Percentiles rank a stretch among this genome's conserved stretches.
phyloP scores from a whole-genome alignment of 768 basidiomycete species.

The Lepiota brunneoincarnata region DNA sequence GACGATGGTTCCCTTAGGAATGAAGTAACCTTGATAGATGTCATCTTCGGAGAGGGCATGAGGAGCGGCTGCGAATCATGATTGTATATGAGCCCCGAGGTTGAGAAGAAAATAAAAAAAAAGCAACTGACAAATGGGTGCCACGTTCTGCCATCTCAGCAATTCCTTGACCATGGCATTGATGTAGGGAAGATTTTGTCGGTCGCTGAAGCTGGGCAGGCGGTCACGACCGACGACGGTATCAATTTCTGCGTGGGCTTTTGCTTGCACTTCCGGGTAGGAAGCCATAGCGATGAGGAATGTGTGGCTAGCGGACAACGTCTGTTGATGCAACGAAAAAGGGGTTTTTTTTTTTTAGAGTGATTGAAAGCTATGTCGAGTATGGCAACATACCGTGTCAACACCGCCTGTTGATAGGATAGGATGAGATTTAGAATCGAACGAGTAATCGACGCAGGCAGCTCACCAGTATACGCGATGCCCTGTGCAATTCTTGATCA shows the following conservation, averaged over 20 bases:
- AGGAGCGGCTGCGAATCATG: slow-evolving; percentile 23
- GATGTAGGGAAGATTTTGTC: slow-evolving; percentile 18
- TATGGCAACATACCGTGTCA: slow-evolving; percentile 11
- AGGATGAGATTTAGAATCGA: too few relatives aligned
- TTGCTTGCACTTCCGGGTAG: slow-evolving; percentile 10
- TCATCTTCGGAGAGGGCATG: slow-evolving; percentile 38
- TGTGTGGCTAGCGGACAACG: slow-evolving; percentile 32
- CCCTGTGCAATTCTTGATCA: too few relatives aligned
- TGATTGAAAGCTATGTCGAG: neutral
- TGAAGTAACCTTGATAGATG: slow-evolving; percentile 40
- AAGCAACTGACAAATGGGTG: neutral
- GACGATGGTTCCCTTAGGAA: slow-evolving; percentile 39
- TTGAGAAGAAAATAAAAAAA: neutral
- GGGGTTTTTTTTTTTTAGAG: neutral
- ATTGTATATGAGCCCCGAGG: neutral
- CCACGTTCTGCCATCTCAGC: slow-evolving; percentile 13
- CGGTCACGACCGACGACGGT: slow-evolving; percentile 13
- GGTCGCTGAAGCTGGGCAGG: slow-evolving; percentile 17
- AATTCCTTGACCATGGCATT: slow-evolving; percentile 19
- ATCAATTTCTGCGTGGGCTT: slow-evolving; percentile 12
- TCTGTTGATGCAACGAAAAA: slow-evolving; percentile 16
- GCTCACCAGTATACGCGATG: too few relatives aligned
- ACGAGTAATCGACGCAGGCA: too few relatives aligned
- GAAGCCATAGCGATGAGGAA: slow-evolving; percentile 27
- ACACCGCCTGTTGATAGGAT: too few relatives aligned